Evolutionary conservation across 441 rosid genomes (phyloP).

Genomic region (Populus hybrid): DNA sequence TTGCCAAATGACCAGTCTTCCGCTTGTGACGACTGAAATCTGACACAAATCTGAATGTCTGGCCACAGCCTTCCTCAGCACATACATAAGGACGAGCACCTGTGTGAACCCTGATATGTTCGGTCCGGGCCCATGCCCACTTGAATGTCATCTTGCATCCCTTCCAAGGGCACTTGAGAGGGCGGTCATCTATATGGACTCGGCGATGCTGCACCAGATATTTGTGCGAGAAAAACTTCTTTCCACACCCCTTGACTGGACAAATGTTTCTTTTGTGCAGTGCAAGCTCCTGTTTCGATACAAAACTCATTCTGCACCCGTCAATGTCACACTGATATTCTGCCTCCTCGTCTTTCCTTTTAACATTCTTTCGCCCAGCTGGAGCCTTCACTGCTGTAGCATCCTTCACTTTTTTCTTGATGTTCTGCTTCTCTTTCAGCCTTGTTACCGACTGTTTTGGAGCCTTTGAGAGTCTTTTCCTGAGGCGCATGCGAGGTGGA

Average conservation of each 20-base stretch:
- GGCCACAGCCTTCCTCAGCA: conserved; percentile 81
- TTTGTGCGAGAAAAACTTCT: conserved; percentile 94
- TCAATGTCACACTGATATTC: conserved; percentile 82
- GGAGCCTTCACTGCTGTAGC: conserved; percentile 33
- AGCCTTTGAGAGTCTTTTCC: conserved; percentile 64
- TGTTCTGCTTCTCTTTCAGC: conserved; percentile 46
- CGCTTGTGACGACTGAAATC: conserved; percentile 98
- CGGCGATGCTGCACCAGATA: conserved; percentile 92
- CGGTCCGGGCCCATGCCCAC: conserved; percentile 99
- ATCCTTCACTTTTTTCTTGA: conserved; percentile 44
- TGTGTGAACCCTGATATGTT: conserved; percentile 96
- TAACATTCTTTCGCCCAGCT: conserved; percentile 30
- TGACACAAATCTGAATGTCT: conserved; percentile 93
- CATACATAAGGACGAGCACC: conserved; percentile 94
- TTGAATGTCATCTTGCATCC: conserved; percentile 98
- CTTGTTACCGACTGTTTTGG: conserved; percentile 33
- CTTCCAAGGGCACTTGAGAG: conserved; percentile 98
- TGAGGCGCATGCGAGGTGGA: conserved; percentile 85
- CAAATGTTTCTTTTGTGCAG: conserved; percentile 83
- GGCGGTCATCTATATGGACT: conserved; percentile 88
- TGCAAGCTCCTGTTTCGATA: conserved; percentile 61
- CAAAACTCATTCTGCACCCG: conserved; percentile 89
- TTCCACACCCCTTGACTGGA: conserved; percentile 92
- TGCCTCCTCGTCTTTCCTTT: conserved; percentile 47
- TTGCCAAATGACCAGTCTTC: conserved; percentile 89